Percentiles rank a stretch among this genome's conserved stretches.
Conservation (phyloP, 1,284 basidiomycete species). For the Leccinum cinnamomeum region DNA sequence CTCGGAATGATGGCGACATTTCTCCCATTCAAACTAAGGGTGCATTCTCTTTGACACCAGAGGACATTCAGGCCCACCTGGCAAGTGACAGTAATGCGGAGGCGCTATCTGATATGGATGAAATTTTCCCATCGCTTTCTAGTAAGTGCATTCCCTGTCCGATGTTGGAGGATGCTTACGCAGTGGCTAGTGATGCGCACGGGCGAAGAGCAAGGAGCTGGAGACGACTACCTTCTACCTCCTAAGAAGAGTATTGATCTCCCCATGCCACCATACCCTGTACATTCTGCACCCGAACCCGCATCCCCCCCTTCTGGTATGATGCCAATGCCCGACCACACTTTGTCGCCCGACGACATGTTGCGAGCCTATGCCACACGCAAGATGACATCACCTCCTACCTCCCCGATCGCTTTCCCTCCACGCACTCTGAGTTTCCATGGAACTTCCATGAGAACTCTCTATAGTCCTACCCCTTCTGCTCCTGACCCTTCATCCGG, state of each 20-base stretch:
- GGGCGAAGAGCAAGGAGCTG: conserved; percentile 33
- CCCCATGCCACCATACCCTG: conserved; percentile 36
- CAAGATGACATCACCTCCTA: conserved; percentile 39
- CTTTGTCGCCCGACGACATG: conserved; percentile 72
- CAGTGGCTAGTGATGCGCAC: conserved; percentile 61
- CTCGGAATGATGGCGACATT: conserved; percentile 42
- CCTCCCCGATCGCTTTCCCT: conserved; percentile 35
- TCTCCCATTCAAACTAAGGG: conserved; percentile 73
- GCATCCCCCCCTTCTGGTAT: conserved; percentile 41
- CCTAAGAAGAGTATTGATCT: conserved; percentile 28
- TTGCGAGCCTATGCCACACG: conserved; percentile 70
- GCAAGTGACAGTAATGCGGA: conserved; percentile 20
- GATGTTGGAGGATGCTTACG: conserved; percentile 6
- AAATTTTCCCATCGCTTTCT: conserved; percentile 61
- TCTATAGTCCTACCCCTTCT: conserved; percentile 29
- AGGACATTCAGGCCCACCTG: conserved; percentile 58
- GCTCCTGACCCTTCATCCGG: conserved; percentile 10
- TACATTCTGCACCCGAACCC: conserved; percentile 34
- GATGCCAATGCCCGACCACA: conserved; percentile 48
- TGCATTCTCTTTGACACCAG: conserved; percentile 60
- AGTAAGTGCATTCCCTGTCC: conserved; percentile 41
- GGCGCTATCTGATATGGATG: conserved; percentile 43
- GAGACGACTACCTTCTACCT: conserved; percentile 46
- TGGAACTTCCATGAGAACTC: conserved; percentile 32
- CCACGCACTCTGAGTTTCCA: conserved; percentile 45